These are phyloP conservation scores for Solanum commersonii DNA, from an alignment of 257 asterid genomes.

Conservation along the genomic window DNA sequence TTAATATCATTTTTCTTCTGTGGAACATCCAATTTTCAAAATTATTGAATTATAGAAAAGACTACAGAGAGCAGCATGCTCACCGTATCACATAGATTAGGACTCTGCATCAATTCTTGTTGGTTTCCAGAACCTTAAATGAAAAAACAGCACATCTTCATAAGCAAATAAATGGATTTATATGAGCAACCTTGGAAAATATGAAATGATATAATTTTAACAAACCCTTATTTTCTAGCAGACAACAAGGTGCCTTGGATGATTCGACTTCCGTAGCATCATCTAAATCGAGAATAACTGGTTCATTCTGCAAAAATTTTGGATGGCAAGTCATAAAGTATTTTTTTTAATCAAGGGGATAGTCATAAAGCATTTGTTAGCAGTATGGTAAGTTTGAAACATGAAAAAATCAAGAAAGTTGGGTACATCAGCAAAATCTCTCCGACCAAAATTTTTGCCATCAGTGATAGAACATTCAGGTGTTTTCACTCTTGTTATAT, in stretches of 20 bases:
- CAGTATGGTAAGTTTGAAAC: neutral
- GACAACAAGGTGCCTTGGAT: slow-evolving; percentile 12
- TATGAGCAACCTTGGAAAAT: slow-evolving; percentile 3
- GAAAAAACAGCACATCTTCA: slow-evolving; percentile 6
- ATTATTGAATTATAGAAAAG: neutral
- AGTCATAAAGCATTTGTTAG: slow-evolving; percentile 6
- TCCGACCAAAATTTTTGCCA: slow-evolving; percentile 17
- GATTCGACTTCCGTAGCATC: slow-evolving; percentile 30
- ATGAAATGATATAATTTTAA: neutral
- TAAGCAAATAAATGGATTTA: neutral
- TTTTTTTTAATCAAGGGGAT: neutral
- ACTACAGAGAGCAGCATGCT: neutral
- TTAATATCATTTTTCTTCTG: neutral
- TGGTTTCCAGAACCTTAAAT: slow-evolving; percentile 39
- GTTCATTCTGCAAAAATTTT: slow-evolving; percentile 32
- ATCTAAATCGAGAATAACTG: slow-evolving; percentile 38
- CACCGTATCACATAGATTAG: slow-evolving; percentile 12
- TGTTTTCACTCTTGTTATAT: slow-evolving; percentile 9
- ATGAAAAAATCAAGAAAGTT: slow-evolving; percentile 1
- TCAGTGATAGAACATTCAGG: slow-evolving; percentile 16
- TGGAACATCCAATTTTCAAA: neutral
- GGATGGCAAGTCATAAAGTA: slow-evolving; percentile 7
- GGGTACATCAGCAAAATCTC: slow-evolving; percentile 12
- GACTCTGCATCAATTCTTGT: slow-evolving; percentile 9
- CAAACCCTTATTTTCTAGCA: slow-evolving; percentile 33